Conservation (phyloP, 106 monocot genomes). For the Acorus gramineus region DNA sequence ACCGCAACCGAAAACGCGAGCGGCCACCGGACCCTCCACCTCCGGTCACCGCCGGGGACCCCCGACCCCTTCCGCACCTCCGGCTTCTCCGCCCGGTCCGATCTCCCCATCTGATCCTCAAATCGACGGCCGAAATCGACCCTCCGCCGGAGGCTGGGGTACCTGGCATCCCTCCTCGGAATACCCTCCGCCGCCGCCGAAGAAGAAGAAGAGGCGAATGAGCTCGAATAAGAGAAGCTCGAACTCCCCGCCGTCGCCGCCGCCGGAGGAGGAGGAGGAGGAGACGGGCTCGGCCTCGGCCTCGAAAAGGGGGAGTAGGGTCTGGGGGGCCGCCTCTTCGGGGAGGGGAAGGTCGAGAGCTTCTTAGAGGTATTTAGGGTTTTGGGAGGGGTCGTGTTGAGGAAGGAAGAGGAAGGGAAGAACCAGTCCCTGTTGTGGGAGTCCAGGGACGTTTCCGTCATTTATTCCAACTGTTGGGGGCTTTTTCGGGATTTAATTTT, state of each 20-base stretch:
- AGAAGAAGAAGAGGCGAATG: not conserved
- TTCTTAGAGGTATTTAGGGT: conserved; percentile 1
- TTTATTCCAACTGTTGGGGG: no score
- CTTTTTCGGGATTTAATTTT: no score
- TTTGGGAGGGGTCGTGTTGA: conserved; percentile 13
- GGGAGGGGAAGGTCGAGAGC: conserved; percentile 16
- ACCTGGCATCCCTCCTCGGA: conserved; percentile 18
- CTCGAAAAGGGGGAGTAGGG: conserved; percentile 19
- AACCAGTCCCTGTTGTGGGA: conserved; percentile 32
- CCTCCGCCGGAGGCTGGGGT: conserved; percentile 27
- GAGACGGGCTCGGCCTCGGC: conserved; percentile 3
- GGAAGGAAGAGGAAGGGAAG: conserved; percentile 30
- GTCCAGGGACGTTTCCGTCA: no score
- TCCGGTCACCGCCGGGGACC: not conserved
- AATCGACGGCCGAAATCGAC: conserved; percentile 15
- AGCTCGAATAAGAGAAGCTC: no score
- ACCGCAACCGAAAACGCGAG: conserved; percentile 19
- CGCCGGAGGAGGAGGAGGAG: conserved; percentile 6
- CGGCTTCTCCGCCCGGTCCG: not conserved
- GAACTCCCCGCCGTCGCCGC: no score
- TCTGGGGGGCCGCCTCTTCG: conserved; percentile 13
- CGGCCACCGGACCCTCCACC: conserved; percentile 13
- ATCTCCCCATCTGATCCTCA: not conserved
- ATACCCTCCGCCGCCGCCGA: not conserved
- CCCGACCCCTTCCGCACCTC: not conserved